A percentile compares a stretch with the other conserved stretches of the same genome.
Evolutionary conservation across 2,329 filamentous ascomycete species (phyloP).

Genomic region (Bipolaris zeicola): DNA sequence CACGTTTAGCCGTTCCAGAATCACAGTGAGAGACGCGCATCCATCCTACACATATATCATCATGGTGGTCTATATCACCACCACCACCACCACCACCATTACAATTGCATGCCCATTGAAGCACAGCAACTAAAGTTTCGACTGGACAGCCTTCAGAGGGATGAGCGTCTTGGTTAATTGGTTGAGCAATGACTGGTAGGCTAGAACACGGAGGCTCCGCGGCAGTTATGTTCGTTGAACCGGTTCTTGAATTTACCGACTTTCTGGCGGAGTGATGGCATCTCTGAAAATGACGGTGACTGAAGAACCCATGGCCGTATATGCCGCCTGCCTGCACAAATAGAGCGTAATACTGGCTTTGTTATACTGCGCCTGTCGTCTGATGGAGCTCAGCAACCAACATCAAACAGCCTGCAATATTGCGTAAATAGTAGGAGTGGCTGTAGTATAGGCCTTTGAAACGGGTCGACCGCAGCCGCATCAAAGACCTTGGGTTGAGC

Average conservation of each 20-base stretch:
- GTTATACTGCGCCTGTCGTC: neutral
- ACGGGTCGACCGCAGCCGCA: constrained; percentile 21
- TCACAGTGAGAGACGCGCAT: neutral
- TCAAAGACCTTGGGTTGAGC: constrained; percentile 23
- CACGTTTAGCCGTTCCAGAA: neutral
- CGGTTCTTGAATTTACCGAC: neutral
- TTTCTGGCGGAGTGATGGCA: neutral
- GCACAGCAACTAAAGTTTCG: neutral
- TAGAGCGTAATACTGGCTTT: neutral
- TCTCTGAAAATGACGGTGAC: neutral
- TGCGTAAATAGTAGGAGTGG: constrained; percentile 10
- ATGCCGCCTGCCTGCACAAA: neutral
- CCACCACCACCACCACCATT: neutral
- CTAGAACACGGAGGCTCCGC: neutral
- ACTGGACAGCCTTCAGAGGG: neutral
- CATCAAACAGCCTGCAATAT: neutral
- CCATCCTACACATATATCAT: neutral
- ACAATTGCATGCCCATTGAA: neutral
- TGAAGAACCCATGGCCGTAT: neutral
- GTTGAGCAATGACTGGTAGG: neutral
- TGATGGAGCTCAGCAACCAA: neutral
- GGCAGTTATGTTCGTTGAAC: neutral
- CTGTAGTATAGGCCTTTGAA: constrained; percentile 16
- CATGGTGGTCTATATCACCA: no score
- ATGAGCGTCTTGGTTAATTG: neutral